Percentiles rank a stretch among this genome's conserved stretches.
phyloP scores from a whole-genome alignment of 805 yeast species.

The Pichia eremophila region DNA sequence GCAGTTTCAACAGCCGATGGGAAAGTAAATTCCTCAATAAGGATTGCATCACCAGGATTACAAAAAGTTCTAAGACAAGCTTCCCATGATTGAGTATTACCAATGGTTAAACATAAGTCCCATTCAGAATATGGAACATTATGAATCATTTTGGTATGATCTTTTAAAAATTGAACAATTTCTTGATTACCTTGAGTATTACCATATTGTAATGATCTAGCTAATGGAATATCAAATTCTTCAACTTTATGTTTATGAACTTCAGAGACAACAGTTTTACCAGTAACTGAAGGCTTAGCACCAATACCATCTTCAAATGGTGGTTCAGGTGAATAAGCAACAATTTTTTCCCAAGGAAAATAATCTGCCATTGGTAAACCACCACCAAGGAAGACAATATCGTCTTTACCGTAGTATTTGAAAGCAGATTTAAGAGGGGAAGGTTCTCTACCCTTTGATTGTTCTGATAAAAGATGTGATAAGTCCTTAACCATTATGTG shows the following conservation, averaged over 20 bases:
- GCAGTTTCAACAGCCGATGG: slow-evolving; percentile 67
- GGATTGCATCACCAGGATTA: slow-evolving; percentile 52
- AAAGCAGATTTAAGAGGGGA: slow-evolving; percentile 83
- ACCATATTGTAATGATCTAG: slow-evolving; percentile 90
- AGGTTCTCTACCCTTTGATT: slow-evolving; percentile 64
- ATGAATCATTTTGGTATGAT: slow-evolving; percentile 59
- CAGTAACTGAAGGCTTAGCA: slow-evolving; percentile 37
- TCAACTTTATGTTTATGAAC: slow-evolving; percentile 34
- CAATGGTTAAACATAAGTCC: slow-evolving; percentile 63
- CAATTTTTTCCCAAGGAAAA: slow-evolving; percentile 81
- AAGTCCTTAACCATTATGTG: slow-evolving; percentile 44
- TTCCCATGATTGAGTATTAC: slow-evolving; percentile 93
- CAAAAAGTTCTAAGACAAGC: slow-evolving; percentile 56
- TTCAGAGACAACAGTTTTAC: slow-evolving; percentile 28
- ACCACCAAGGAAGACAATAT: slow-evolving; percentile 85
- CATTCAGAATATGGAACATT: slow-evolving; percentile 54
- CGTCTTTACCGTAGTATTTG: slow-evolving; percentile 63
- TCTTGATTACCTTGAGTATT: slow-evolving; percentile 73
- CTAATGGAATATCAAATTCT: slow-evolving; percentile 58
- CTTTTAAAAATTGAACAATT: slow-evolving; percentile 54
- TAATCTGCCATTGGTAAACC: slow-evolving; percentile 87
- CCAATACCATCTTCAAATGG: slow-evolving; percentile 77
- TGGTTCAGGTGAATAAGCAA: slow-evolving; percentile 64
- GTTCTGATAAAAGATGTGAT: slow-evolving; percentile 63
- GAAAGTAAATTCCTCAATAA: slow-evolving; percentile 72